These are phyloP conservation scores for Blastosporella zonata DNA, from an alignment of 1,284 basidiomycete species.

Conservation along the genomic window DNA sequence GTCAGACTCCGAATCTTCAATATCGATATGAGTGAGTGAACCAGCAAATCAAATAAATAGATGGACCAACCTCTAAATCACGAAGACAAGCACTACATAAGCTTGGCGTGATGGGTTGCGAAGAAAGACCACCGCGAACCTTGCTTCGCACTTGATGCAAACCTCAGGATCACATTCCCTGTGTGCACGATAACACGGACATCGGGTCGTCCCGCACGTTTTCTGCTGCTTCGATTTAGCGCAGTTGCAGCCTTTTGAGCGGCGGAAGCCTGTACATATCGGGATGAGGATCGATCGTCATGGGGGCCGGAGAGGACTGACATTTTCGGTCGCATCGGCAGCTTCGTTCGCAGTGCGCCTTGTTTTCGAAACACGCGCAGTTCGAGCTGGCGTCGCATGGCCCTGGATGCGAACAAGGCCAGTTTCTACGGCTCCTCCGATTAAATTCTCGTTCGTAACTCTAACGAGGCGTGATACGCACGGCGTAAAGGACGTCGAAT, in stretches of 20 bases:
- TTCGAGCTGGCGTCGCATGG: constrained; percentile 33
- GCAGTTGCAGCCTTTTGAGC: constrained; percentile 47
- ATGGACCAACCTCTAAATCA: constrained; percentile 16
- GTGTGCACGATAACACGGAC: constrained; percentile 41
- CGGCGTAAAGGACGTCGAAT: constrained; percentile 36
- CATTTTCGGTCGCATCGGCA: constrained; percentile 40
- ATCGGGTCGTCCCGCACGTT: constrained; percentile 31
- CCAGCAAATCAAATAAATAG: not conserved
- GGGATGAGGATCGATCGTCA: not conserved
- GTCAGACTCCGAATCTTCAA: constrained; percentile 25
- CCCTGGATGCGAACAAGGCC: constrained; percentile 45
- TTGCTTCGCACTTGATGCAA: constrained; percentile 39
- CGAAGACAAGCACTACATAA: not conserved
- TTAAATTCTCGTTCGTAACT: not conserved
- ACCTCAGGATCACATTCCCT: constrained; percentile 57
- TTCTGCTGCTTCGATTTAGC: constrained; percentile 20
- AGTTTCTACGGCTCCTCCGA: constrained; percentile 20
- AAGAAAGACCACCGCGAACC: constrained; percentile 23
- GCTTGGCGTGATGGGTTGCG: not conserved
- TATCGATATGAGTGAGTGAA: not conserved
- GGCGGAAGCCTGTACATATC: constrained; percentile 32
- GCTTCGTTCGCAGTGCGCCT: constrained; percentile 34
- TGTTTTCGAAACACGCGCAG: constrained; percentile 39
- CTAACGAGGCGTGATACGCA: constrained; percentile 14
- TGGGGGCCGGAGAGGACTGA: constrained; percentile 15